Percentiles rank a stretch among this genome's conserved stretches.
Conservation (phyloP, 1,139 yeast species). For the Yamadazyma buinensis region DNA sequence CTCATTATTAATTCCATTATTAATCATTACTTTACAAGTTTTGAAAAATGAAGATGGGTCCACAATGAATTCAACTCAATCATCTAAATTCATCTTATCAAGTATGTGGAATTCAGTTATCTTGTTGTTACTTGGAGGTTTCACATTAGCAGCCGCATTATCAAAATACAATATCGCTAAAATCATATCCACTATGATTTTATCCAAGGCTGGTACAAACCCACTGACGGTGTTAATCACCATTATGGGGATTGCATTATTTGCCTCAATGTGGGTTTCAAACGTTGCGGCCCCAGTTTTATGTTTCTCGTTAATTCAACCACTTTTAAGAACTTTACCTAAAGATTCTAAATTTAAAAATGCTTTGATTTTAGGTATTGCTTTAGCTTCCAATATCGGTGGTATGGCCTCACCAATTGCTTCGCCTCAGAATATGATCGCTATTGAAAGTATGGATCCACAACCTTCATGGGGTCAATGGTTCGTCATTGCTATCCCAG, state of each 20-base stretch:
- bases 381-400: constrained; percentile 67
- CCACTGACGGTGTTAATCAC: constrained; percentile 62
- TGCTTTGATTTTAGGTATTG: constrained; percentile 68
- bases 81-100: constrained; percentile 53
- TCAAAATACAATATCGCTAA: constrained; percentile 70
- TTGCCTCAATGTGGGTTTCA: constrained; percentile 75
- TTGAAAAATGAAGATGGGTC: constrained; percentile 56
- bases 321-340: constrained; percentile 59
- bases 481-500: constrained; percentile 67
- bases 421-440: constrained; percentile 74
- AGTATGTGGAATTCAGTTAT: constrained; percentile 77
- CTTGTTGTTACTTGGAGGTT: constrained; percentile 66
- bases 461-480: constrained; percentile 78
- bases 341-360: constrained; percentile 58
- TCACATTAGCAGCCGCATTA: constrained; percentile 69
- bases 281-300: constrained; percentile 78
- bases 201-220: constrained; percentile 61
- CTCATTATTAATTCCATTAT: constrained; percentile 58
- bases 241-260: constrained; percentile 64
- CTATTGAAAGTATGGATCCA: constrained; percentile 63
- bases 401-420: constrained; percentile 84
- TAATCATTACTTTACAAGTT: constrained; percentile 53
- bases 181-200: constrained; percentile 60
- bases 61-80: constrained; percentile 48
- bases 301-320: constrained; percentile 64